A percentile compares a stretch with the other conserved stretches of the same genome.
phyloP scores from a whole-genome alignment of 805 yeast species.

The Candida ortonii region DNA sequence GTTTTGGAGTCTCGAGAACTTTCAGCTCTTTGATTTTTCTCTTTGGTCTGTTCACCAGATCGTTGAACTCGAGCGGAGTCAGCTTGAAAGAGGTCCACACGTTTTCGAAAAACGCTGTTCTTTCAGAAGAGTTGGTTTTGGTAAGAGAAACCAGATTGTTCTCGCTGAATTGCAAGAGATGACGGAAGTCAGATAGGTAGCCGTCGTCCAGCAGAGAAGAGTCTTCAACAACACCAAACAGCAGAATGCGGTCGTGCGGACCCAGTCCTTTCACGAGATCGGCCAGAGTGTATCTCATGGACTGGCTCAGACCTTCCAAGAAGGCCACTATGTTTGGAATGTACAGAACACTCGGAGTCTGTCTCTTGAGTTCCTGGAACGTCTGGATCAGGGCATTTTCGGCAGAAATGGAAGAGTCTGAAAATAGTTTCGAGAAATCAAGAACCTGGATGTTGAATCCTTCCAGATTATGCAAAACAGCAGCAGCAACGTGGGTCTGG shows the following conservation, averaged over 20 bases:
- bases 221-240: constrained; percentile 68
- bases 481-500: constrained; percentile 79
- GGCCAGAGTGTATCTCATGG: constrained; percentile 69
- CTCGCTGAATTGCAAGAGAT: constrained; percentile 57
- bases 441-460: constrained; percentile 86
- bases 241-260: constrained; percentile 68
- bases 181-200: constrained; percentile 44
- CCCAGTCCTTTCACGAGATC: constrained; percentile 66
- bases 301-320: constrained; percentile 61
- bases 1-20: constrained; percentile 18
- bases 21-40: constrained; percentile 42
- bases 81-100: constrained; percentile 55
- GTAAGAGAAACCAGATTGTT: constrained; percentile 43
- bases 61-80: constrained; percentile 72
- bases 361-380: constrained; percentile 83
- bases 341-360: constrained; percentile 80
- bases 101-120: constrained; percentile 53
- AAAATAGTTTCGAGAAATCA: constrained; percentile 72
- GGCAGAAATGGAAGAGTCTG: constrained; percentile 76
- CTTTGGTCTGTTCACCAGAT: constrained; percentile 54
- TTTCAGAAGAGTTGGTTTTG: constrained; percentile 45
- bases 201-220: constrained; percentile 14
- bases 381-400: constrained; percentile 83
- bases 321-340: constrained; percentile 83
- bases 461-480: constrained; percentile 77